Base-by-base conservation (phyloP, 179 eudicot genomes). In the Sideroxylon spinosum region DNA sequence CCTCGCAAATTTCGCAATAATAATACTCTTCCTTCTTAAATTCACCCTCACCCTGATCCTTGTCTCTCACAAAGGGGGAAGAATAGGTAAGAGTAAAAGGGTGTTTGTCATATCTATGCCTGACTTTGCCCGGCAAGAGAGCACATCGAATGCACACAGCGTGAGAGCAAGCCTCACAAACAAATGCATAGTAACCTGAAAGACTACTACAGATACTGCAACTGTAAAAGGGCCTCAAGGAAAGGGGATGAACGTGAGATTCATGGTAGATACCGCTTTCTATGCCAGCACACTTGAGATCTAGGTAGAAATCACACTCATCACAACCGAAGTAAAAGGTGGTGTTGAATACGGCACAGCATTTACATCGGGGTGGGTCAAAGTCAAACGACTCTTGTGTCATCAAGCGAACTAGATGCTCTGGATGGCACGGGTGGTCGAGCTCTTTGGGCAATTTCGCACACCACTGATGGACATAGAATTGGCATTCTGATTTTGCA, bases 1-100 rank as follows among this genome's bases (percentile, higher is more conserved):
- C 10, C 20, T 59, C 77, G 4, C 77, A 57, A 5, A 74, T 32
- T n/a, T 32, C 77, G 12, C 77, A 74, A 3, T 13, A 57, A 56
- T 37, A 37, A 6, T 74, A 74, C n/a, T 74, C 77, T 1, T 32
- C 28, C 10, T 1, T 0, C 14, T 74, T 52, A 17, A 6, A 14
- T n/a, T 37, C 44, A 37, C 5, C 44, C 44, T 37, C 5, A 6
- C 3, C 5, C 44, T 37, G 6, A 6, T 37, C 44, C 44, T 37
- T 37, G 4, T 37, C 44, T 3, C 5, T 37, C 44, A 3, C 44
- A 37, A 10, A 4, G 29, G 32, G 0, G 0, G 77, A n/a, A 2
- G 28, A 19, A 57, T 74, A 59, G 0, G 28, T 74, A 28, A 32
- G 63, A 6, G 46, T 11, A 46, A 74, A 74, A 2, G 67, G 77